Base-by-base conservation (phyloP, 306 rosid species). In the Rubus parviflorus region DNA sequence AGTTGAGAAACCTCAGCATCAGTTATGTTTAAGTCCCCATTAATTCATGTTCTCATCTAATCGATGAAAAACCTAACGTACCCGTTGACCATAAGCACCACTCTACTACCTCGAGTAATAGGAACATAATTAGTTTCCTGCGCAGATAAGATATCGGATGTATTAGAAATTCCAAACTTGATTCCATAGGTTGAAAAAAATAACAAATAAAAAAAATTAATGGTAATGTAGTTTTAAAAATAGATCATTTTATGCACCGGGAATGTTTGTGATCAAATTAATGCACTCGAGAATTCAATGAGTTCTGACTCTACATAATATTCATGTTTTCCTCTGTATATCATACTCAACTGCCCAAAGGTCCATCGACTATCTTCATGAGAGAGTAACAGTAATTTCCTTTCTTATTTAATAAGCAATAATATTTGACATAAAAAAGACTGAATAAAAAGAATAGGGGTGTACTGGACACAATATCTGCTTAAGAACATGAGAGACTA, bases 51-150 rank as follows among this genome's bases (percentile, higher is more conserved):
- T 74, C 46, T 70, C 25, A 64, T 10, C 37, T 38, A 76, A 70
- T 42, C 66, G 53, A 48, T 72, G 73, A 75, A 75, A 83, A 54
- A 62, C 30, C 17, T 47, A 75, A 85, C 96, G 19, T 81, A 95
- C 97, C 99, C 99, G 68, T 95, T 95, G 83, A 91, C 81, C 97
- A 95, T 70, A 72, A 95, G 97, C 64, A 95, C 96, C 83, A 95
- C 99, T 77, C 96, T 87, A 81, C 83, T 77, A 70, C 99, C 99
- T 38, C 90, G 88, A 57, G 97, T 84, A 75, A 95, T 92, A 11
- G 99, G 99, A 82, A 91, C 97, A 80, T 88, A 95, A 83, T 92
- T 92, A 38, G 87, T 89, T 88, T 90, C 98, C 99, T 91, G 91
- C 81, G 76, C 72, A 69, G 57, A 78, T 49, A 69, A 72, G 58